Conservation (phyloP, 2,329 filamentous ascomycete species). For the Emydomyces testavorans region DNA sequence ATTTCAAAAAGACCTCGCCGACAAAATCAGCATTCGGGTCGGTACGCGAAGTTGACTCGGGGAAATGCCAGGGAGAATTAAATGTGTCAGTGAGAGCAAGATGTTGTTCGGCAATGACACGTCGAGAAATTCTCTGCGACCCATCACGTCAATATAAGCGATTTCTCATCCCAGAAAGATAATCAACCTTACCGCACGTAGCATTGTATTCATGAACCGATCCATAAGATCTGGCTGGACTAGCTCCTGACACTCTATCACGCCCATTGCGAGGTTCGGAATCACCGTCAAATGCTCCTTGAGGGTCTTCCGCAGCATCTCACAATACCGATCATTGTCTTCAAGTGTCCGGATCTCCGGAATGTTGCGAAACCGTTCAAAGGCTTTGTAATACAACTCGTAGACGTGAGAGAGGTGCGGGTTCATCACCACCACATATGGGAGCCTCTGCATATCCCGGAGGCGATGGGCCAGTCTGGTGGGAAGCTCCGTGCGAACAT, state of each 20-base stretch:
- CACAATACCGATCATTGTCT: conserved; percentile 81
- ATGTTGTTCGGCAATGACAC: conserved; percentile 96
- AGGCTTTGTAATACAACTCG: conserved; percentile 93
- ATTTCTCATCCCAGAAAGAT: not conserved
- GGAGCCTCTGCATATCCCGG: conserved; percentile 91
- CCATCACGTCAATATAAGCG: not conserved
- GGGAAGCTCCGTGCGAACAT: conserved; percentile 88
- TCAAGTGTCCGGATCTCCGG: conserved; percentile 73
- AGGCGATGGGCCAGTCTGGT: conserved; percentile 84
- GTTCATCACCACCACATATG: conserved; percentile 94
- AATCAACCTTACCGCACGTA: conserved; percentile 60
- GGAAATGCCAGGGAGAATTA: conserved; percentile 79
- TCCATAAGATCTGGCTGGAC: conserved; percentile 75
- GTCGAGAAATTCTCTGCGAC: conserved; percentile 70
- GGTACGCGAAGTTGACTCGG: conserved; percentile 56
- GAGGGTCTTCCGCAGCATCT: conserved; percentile 64
- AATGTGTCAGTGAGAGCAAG: conserved; percentile 90
- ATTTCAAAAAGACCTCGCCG: conserved; percentile 88
- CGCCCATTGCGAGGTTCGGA: conserved; percentile 85
- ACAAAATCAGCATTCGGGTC: conserved; percentile 69
- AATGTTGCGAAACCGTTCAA: conserved; percentile 76
- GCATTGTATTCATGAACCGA: conserved; percentile 85
- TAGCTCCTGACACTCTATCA: conserved; percentile 75
- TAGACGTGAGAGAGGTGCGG: conserved; percentile 89
- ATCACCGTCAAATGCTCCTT: conserved; percentile 87